These are phyloP conservation scores for Theobroma cacao DNA, from an alignment of 345 rosid species.

Conservation along the genomic window DNA sequence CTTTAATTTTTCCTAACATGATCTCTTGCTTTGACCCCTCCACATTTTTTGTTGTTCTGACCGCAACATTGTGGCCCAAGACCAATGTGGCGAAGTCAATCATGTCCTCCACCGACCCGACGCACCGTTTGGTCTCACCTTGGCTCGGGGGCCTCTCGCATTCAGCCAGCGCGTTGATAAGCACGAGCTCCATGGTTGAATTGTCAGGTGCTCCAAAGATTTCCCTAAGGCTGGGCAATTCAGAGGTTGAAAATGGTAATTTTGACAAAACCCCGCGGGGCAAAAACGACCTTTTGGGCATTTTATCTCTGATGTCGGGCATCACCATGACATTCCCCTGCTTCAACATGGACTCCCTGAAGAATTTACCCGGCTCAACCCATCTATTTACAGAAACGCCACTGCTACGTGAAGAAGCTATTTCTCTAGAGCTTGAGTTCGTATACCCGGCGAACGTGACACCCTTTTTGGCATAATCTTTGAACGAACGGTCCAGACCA, in stretches of 20 bases:
- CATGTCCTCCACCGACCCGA: slow-evolving; percentile 67
- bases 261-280: slow-evolving; percentile 50
- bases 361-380: slow-evolving; percentile 71
- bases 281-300: slow-evolving; percentile 74
- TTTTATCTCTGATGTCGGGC: slow-evolving; percentile 69
- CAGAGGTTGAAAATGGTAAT: slow-evolving; percentile 51
- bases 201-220: slow-evolving; percentile 38
- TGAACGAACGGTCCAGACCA: slow-evolving; percentile 36
- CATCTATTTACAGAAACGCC: slow-evolving; percentile 26
- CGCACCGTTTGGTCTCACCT: slow-evolving; percentile 66
- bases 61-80: slow-evolving; percentile 38
- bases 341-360: slow-evolving; percentile 49
- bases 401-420: neutral
- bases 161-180: slow-evolving; percentile 41
- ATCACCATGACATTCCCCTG: slow-evolving; percentile 51
- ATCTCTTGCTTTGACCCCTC: slow-evolving; percentile 43
- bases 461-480: slow-evolving; percentile 38
- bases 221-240: slow-evolving; percentile 22
- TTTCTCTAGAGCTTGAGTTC: slow-evolving; percentile 16
- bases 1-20: slow-evolving; percentile 45
- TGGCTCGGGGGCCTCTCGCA: slow-evolving; percentile 63
- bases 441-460: slow-evolving; percentile 45
- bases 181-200: slow-evolving; percentile 45
- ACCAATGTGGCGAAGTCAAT: slow-evolving; percentile 58
- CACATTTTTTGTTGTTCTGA: slow-evolving; percentile 42